A percentile compares a stretch with the other conserved stretches of the same genome.
These are phyloP conservation scores for Lipomyces lipofer DNA, from an alignment of 805 yeast genomes.

Conservation along the genomic window DNA sequence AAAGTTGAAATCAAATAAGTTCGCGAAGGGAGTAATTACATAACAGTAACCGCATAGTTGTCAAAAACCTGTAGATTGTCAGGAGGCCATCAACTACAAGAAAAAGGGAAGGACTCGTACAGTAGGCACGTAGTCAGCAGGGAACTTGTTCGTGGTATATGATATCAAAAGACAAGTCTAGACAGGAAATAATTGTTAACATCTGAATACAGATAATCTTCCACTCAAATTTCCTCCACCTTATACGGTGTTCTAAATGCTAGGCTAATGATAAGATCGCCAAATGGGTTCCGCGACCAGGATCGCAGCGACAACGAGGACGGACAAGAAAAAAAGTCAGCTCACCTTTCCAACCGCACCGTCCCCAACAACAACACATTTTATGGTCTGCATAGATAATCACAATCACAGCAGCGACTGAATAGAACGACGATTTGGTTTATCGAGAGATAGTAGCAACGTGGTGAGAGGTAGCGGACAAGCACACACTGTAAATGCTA, in stretches of 20 bases:
- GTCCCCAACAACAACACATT: constrained; percentile 98
- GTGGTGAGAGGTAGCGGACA: neutral
- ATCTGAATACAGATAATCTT: neutral
- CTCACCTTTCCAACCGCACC: constrained; percentile 95
- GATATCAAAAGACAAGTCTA: constrained; percentile 90
- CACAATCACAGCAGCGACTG: neutral
- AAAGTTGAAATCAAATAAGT: neutral
- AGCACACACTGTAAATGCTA: too few relatives aligned
- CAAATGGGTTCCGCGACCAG: neutral
- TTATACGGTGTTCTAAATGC: too few relatives aligned
- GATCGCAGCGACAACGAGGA: neutral
- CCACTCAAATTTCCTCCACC: constrained; percentile 1
- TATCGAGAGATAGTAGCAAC: neutral
- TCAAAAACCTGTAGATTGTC: constrained; percentile 27
- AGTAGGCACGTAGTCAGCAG: constrained; percentile 98
- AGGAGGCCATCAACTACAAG: neutral
- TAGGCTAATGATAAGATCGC: neutral
- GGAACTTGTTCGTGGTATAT: constrained; percentile 94
- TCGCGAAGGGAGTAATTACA: constrained; percentile 40
- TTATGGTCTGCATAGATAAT: constrained; percentile 41
- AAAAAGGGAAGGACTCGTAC: constrained; percentile 66
- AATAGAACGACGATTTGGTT: neutral
- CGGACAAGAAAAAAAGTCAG: too few relatives aligned
- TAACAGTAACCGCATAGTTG: constrained; percentile 82
- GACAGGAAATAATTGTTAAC: constrained; percentile 16